phyloP scores from a whole-genome alignment of 371 early-diverging fungal genomes.

The Circinella minor region DNA sequence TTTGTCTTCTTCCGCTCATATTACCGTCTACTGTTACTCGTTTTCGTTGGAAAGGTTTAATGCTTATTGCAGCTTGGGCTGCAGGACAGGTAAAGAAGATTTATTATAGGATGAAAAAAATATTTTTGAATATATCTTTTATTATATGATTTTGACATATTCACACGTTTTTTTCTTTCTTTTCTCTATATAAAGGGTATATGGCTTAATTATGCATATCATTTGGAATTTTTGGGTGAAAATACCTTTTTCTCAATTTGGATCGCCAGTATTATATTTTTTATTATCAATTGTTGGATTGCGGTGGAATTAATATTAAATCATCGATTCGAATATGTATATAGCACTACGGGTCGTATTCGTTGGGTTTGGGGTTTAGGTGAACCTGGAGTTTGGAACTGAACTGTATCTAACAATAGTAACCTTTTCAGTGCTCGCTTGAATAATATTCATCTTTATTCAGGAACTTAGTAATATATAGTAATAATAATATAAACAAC shows the following conservation, averaged over 20 bases:
- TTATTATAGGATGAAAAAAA: background rate
- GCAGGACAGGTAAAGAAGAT: constrained; percentile 57
- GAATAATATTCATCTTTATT: no score
- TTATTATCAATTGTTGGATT: constrained; percentile 72
- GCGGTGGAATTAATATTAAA: constrained; percentile 62
- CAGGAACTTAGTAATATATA: no score
- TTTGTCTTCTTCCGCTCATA: constrained; percentile 88
- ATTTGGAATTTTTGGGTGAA: constrained; percentile 84
- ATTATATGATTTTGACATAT: background rate
- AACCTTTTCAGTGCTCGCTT: no score
- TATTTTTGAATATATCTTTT: background rate
- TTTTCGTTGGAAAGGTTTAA: constrained; percentile 60
- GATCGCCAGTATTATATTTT: constrained; percentile 74
- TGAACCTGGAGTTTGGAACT: constrained; percentile 33
- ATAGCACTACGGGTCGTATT: constrained; percentile 53
- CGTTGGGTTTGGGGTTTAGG: constrained; percentile 62
- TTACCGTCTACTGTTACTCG: constrained; percentile 69
- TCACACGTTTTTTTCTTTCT: background rate
- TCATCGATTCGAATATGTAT: constrained; percentile 61
- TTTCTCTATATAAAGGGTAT: constrained; percentile 56
- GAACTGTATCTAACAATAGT: background rate
- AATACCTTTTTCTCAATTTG: constrained; percentile 82
- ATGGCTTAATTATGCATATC: constrained; percentile 86
- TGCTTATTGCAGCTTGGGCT: constrained; percentile 75
- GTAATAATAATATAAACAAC: no score